phyloP scores from a whole-genome alignment of 495 filamentous ascomycete genomes.

The Haplographium delicatum region DNA sequence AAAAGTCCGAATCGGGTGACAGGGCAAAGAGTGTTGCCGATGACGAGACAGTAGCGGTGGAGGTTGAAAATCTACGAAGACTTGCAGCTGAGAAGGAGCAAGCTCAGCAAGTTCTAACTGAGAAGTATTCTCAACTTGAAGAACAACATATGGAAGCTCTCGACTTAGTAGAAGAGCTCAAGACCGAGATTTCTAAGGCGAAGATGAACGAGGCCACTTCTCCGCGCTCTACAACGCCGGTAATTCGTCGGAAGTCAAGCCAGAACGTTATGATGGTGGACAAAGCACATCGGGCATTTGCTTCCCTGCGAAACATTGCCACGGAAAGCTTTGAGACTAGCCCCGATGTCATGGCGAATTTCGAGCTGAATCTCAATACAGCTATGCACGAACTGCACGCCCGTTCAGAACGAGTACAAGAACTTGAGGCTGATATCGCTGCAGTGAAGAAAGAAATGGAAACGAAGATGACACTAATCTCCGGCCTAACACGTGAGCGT shows the following conservation, averaged over 20 bases:
- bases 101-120: constrained; percentile 60
- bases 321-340: constrained; percentile 75
- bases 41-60: constrained; percentile 43
- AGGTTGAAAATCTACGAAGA: constrained; percentile 65
- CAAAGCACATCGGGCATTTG: constrained; percentile 87
- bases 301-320: constrained; percentile 80
- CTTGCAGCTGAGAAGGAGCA: constrained; percentile 72
- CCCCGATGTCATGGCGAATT: constrained; percentile 83
- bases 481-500: constrained; percentile 85
- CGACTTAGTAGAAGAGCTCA: constrained; percentile 81
- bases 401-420: constrained; percentile 82
- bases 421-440: constrained; percentile 79
- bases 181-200: constrained; percentile 74
- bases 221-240: constrained; percentile 55
- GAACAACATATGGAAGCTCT: constrained; percentile 75
- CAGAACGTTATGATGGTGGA: constrained; percentile 88
- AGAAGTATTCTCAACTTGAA: constrained; percentile 77
- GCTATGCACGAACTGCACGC: constrained; percentile 88
- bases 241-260: constrained; percentile 90
- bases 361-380: constrained; percentile 84
- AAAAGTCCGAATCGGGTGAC: constrained; percentile 20
- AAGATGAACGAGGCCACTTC: constrained; percentile 60
- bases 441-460: constrained; percentile 94
- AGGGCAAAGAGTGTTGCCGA: constrained; percentile 10
- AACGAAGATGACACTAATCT: constrained; percentile 87